Evolutionary conservation across 352 stramenopile species (phyloP).

Genomic region (Globisporangium orthogonon): DNA sequence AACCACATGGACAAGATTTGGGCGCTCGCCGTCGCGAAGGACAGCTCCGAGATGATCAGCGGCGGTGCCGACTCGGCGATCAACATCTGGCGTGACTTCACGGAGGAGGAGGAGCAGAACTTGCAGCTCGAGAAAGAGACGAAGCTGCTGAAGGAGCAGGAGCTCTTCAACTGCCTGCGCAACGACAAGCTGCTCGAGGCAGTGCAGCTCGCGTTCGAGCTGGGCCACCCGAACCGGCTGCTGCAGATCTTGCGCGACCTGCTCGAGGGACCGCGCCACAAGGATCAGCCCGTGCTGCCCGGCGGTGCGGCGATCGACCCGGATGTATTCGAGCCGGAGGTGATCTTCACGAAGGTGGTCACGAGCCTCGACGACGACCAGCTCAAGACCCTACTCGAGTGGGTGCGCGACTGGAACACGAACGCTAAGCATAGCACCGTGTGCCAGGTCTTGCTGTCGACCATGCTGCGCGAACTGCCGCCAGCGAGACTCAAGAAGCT

Average conservation of each 20-base stretch:
- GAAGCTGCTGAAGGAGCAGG: conserved; percentile 94
- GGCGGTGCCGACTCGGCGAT: conserved; percentile 94
- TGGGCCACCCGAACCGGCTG: conserved; percentile 91
- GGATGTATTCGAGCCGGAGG: conserved; percentile 47
- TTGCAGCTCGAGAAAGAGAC: conserved; percentile 80
- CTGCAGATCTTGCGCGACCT: conserved; percentile 88
- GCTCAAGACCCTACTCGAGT: conserved; percentile 89
- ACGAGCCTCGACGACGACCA: conserved; percentile 77
- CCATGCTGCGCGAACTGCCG: conserved; percentile 74
- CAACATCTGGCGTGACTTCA: conserved; percentile 94
- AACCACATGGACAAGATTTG: conserved; percentile 97
- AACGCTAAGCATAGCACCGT: conserved; percentile 92
- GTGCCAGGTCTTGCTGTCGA: conserved; percentile 91
- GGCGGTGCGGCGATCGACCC: conserved; percentile 31
- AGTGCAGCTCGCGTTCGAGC: conserved; percentile 86
- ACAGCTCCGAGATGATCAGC: conserved; percentile 89
- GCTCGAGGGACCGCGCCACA: conserved; percentile 66
- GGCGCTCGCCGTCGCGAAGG: conserved; percentile 89
- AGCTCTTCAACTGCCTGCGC: conserved; percentile 92
- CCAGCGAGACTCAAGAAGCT: conserved; percentile 65
- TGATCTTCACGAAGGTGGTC: conserved; percentile 60
- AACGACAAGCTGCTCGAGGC: conserved; percentile 88
- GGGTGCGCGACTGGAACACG: conserved; percentile 98
- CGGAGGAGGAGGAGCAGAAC: conserved; percentile 83
- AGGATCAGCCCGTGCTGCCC: conserved; percentile 45